These are phyloP conservation scores for Clarireedia hainanense DNA, from an alignment of 2,329 filamentous ascomycete species.

Conservation along the genomic window DNA sequence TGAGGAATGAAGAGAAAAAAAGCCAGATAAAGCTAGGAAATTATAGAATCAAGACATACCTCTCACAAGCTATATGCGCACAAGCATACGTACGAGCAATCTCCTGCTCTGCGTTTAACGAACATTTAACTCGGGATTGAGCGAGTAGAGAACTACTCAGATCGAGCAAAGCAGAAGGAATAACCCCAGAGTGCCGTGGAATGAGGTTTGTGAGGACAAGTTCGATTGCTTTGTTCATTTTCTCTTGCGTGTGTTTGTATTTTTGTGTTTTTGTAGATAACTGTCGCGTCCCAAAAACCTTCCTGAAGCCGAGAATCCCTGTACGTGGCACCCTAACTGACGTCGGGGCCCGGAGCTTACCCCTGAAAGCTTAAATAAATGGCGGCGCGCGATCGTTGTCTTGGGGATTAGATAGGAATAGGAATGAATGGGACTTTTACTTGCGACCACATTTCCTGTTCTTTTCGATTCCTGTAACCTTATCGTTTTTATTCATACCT, in stretches of 20 bases:
- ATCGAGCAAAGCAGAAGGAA: constrained; percentile 63
- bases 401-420: not conserved
- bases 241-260: not conserved
- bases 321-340: too few species aligned
- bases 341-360: not conserved
- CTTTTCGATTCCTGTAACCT: not conserved
- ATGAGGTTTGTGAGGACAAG: constrained; percentile 66
- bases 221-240: constrained; percentile 69
- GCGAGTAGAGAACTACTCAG: constrained; percentile 67
- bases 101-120: constrained; percentile 79
- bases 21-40: not conserved
- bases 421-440: too few species aligned
- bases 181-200: constrained; percentile 59
- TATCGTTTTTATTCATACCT: not conserved
- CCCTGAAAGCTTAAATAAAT: not conserved
- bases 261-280: not conserved
- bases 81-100: constrained; percentile 79
- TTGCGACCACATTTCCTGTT: not conserved
- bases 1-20: not conserved
- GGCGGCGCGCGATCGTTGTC: not conserved
- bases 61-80: constrained; percentile 82
- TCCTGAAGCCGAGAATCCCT: too few species aligned
- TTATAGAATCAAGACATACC: constrained; percentile 38
- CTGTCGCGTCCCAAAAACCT: not conserved
- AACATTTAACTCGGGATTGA: constrained; percentile 71